These are phyloP conservation scores for Mitragyna speciosa DNA, from an alignment of 257 asterid genomes.

Conservation along the genomic window DNA sequence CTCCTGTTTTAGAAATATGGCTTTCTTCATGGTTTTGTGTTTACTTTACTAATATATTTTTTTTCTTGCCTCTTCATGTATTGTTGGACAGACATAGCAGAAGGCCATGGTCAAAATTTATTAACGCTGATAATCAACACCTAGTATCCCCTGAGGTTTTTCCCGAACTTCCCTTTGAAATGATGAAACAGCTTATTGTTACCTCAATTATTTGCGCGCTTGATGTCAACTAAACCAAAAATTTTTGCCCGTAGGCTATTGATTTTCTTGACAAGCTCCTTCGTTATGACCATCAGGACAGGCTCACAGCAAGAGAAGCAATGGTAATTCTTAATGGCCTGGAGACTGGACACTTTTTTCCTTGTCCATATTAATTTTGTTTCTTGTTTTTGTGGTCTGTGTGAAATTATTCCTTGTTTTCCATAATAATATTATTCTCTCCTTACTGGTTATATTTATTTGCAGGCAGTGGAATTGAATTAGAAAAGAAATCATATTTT, in stretches of 20 bases:
- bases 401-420: neutral
- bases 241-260: slow-evolving; percentile 45
- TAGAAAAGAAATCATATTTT: neutral
- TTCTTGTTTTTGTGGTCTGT: neutral
- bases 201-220: neutral
- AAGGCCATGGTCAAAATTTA: slow-evolving; percentile 90
- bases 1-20: neutral
- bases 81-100: slow-evolving; percentile 71
- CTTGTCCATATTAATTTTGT: neutral
- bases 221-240: neutral
- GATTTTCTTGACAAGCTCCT: slow-evolving; percentile 94
- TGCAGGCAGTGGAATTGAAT: neutral
- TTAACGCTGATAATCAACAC: slow-evolving; percentile 82
- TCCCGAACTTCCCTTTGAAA: neutral
- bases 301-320: slow-evolving; percentile 94
- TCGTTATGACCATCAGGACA: slow-evolving; percentile 89
- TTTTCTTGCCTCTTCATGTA: neutral
- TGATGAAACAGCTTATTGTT: neutral
- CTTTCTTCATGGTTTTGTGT: neutral
- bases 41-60: neutral
- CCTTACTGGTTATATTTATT: neutral
- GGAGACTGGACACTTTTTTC: neutral
- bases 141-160: slow-evolving; percentile 87
- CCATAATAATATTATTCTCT: too few species aligned
- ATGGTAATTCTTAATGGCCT: slow-evolving; percentile 51